phyloP scores from a whole-genome alignment of 331 rosid species.

The Phaseolus coccineus region DNA sequence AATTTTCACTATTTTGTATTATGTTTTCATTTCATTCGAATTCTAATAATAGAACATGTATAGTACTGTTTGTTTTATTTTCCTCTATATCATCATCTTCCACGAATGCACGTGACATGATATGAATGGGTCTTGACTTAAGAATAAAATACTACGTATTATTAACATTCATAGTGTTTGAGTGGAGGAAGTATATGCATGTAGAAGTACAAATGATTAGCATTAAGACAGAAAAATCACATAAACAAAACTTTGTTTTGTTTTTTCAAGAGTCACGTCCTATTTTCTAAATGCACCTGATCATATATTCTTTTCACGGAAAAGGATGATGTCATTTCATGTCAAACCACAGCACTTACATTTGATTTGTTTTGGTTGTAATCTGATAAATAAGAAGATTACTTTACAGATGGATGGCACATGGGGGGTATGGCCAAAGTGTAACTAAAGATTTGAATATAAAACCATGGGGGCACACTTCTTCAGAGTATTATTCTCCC shows the following conservation, averaged over 20 bases:
- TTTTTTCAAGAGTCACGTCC: neutral
- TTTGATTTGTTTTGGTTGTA: constrained; percentile 20
- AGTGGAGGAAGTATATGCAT: neutral
- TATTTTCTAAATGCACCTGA: constrained; percentile 22
- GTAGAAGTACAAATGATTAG: neutral
- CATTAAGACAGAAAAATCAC: neutral
- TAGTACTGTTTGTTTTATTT: neutral
- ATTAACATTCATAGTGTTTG: neutral
- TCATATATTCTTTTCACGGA: constrained; percentile 28
- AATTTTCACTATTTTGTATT: neutral
- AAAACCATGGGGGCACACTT: constrained; percentile 40
- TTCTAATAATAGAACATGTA: neutral
- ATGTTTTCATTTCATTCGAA: neutral
- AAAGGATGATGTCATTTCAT: constrained; percentile 47
- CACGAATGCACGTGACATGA: neutral
- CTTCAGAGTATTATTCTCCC: constrained; percentile 42
- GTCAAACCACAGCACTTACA: constrained; percentile 46
- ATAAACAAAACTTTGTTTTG: neutral
- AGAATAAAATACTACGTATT: neutral
- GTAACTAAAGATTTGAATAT: constrained; percentile 48
- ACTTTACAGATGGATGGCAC: constrained; percentile 63
- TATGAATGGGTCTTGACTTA: neutral
- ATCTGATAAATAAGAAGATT: constrained; percentile 39
- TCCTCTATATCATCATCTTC: neutral
- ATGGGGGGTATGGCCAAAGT: constrained; percentile 60